A percentile compares a stretch with the other conserved stretches of the same genome.
phyloP scores from a whole-genome alignment of 768 basidiomycete species.

The Mycena vulgaris region DNA sequence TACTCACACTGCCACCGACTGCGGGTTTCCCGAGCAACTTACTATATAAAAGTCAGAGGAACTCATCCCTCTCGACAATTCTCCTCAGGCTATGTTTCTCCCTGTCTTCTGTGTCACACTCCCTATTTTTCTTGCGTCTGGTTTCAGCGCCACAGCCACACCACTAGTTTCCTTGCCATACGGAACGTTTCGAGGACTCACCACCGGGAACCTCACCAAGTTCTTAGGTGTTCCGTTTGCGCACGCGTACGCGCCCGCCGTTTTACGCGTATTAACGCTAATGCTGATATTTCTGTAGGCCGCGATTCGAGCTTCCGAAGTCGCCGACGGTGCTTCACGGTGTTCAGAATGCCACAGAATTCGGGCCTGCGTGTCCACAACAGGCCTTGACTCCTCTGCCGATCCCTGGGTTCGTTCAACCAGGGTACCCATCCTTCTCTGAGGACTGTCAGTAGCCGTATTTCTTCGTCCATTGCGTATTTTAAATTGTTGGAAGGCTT shows the following conservation, averaged over 20 bases:
- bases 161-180: constrained; percentile 2
- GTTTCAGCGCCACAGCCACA: too few species aligned
- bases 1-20: too few species aligned
- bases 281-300: neutral
- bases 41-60: too few species aligned
- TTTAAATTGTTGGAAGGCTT: constrained; percentile 1
- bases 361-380: constrained; percentile 22
- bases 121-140: too few species aligned
- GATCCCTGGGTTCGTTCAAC: too few species aligned
- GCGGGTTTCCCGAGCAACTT: too few species aligned
- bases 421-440: neutral
- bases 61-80: too few species aligned
- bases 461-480: neutral
- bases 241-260: neutral
- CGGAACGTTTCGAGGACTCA: constrained; percentile 20
- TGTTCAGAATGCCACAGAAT: constrained; percentile 17
- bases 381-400: constrained; percentile 3
- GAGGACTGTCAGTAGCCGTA: constrained; percentile 5
- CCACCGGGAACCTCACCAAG: constrained; percentile 1
- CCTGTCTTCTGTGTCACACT: too few species aligned
- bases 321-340: neutral
- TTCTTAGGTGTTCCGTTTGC: constrained; percentile 20
- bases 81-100: too few species aligned
- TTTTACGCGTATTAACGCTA: too few species aligned
- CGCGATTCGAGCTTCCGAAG: constrained; percentile 1